A percentile compares a stretch with the other conserved stretches of the same genome.
Evolutionary conservation across 768 basidiomycete species (phyloP).

Genomic region (Lactarius psammicola): DNA sequence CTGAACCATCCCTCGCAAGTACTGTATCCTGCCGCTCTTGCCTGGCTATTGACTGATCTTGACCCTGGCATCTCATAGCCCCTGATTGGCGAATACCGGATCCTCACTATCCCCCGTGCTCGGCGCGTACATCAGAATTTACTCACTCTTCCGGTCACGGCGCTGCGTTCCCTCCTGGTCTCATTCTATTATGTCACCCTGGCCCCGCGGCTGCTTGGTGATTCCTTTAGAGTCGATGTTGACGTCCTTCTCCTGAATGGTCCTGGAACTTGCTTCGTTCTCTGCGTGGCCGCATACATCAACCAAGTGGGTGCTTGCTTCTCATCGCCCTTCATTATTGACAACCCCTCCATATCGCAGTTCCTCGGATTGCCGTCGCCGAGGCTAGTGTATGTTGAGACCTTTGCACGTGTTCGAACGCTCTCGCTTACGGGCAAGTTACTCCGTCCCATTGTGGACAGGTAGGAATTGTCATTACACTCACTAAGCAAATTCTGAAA

Average conservation of each 20-base stretch:
- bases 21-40: neutral
- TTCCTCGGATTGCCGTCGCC: conserved; percentile 73
- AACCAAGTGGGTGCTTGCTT: conserved; percentile 55
- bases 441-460: conserved; percentile 77
- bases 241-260: conserved; percentile 90
- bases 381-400: conserved; percentile 83
- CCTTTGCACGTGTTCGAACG: conserved; percentile 81
- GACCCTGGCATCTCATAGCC: conserved; percentile 2
- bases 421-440: conserved; percentile 85
- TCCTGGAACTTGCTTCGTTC: conserved; percentile 86
- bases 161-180: conserved; percentile 54
- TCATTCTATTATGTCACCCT: conserved; percentile 64
- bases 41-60: neutral
- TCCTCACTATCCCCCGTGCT: conserved; percentile 81
- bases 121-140: conserved; percentile 82
- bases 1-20: conserved; percentile 28
- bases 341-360: conserved; percentile 40
- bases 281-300: conserved; percentile 68
- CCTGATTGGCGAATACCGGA: conserved; percentile 38
- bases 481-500: neutral
- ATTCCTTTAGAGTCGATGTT: conserved; percentile 57
- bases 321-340: conserved; percentile 17
- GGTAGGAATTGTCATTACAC: conserved; percentile 42
- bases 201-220: conserved; percentile 38
- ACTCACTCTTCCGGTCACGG: conserved; percentile 64